phyloP scores from a whole-genome alignment of 331 rosid genomes.

The Cydonia oblonga region DNA sequence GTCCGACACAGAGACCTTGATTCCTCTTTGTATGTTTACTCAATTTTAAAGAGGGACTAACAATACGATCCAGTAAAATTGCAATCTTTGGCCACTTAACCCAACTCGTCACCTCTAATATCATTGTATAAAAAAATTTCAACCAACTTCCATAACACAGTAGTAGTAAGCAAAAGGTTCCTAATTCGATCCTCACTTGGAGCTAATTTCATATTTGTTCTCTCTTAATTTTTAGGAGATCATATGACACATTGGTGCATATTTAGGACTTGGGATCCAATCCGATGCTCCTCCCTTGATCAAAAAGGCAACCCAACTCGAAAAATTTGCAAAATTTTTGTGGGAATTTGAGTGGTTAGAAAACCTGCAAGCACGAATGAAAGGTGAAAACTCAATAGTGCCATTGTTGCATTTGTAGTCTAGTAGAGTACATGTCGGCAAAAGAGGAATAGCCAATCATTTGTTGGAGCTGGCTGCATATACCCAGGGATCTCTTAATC shows the following conservation, averaged over 20 bases:
- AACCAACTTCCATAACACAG: no score
- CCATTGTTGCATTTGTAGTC: no score
- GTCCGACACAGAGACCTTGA: no score
- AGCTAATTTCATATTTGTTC: background rate
- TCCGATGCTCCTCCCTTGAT: background rate
- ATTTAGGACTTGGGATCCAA: background rate
- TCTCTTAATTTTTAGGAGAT: background rate
- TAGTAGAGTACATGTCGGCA: no score
- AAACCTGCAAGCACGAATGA: background rate
- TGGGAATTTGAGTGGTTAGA: background rate
- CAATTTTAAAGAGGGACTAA: no score
- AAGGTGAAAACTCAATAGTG: background rate
- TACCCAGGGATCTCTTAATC: background rate
- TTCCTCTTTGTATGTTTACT: no score
- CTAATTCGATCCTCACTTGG: no score
- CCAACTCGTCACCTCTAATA: background rate
- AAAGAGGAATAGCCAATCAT: background rate
- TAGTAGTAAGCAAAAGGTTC: no score
- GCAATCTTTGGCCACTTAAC: background rate
- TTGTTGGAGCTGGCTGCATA: background rate
- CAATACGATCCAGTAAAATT: no score
- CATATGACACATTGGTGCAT: background rate
- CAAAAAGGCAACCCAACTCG: background rate
- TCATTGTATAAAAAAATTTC: no score
- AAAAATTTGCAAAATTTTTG: background rate